Evolutionary conservation across 1,139 yeast genomes (phyloP).

Genomic region (Yamadazyma sp.): DNA sequence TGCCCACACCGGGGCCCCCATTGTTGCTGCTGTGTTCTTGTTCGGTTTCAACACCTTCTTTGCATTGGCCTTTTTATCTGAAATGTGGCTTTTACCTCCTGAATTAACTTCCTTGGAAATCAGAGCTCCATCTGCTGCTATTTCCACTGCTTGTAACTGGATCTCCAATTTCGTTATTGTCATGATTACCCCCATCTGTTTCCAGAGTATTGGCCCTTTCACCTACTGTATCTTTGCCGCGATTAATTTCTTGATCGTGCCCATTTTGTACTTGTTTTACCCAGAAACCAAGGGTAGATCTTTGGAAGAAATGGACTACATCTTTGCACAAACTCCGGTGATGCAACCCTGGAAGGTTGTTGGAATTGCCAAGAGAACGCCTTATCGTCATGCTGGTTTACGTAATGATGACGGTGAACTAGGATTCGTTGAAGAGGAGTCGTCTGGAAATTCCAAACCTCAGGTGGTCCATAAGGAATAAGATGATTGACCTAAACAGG

Average conservation of each 20-base stretch:
- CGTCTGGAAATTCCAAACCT: background rate
- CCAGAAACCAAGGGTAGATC: conserved; percentile 65
- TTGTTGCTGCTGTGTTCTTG: conserved; percentile 38
- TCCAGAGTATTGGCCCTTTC: conserved; percentile 30
- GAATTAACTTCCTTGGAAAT: conserved; percentile 34
- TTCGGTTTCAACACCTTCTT: conserved; percentile 38
- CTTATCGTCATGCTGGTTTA: conserved; percentile 25
- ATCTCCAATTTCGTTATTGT: conserved; percentile 43
- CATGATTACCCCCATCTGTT: conserved; percentile 38
- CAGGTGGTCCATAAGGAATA: background rate
- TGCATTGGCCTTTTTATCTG: conserved; percentile 32
- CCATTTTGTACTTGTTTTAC: conserved; percentile 52
- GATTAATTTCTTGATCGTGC: conserved; percentile 51
- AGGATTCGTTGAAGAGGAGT: background rate
- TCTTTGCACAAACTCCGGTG: conserved; percentile 45
- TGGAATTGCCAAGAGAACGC: conserved; percentile 34
- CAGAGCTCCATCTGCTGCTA: conserved; percentile 37
- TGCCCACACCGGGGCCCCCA: conserved; percentile 21
- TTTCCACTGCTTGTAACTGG: conserved; percentile 41
- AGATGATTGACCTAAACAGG: background rate
- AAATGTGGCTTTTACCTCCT: conserved; percentile 46
- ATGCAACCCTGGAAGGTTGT: conserved; percentile 40
- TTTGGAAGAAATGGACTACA: conserved; percentile 62
- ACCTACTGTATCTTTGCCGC: conserved; percentile 37
- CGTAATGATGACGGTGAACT: background rate